Evolutionary conservation across 441 rosid species (phyloP), one percentile per base, ranked within the genome.

Genomic region (Croton setiger): DNA sequence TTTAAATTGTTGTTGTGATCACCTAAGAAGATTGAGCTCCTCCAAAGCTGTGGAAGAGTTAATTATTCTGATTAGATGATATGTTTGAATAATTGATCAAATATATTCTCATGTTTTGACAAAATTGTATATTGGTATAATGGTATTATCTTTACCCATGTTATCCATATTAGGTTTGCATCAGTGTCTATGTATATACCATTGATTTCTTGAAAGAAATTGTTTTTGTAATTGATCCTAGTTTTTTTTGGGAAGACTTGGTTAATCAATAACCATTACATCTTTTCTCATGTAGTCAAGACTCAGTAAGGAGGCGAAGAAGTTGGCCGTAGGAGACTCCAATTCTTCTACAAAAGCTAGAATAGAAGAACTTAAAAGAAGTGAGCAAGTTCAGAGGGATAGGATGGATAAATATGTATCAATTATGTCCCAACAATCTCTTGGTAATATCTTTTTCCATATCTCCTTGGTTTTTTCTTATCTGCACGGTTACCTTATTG

Each of bases 281-380:
- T 4, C 33, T 47, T 54, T 75, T 41, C 31, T 43, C 75, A 31
- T 77, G 53, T 74, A 92, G 99, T 80, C 79, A 94, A 92, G 81
- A 90, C 97, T 2, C 89, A n/a, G 87, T 74, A 83, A 76, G 72
- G 98, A 94, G 80, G 97, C 89, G 8, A 80, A 78, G 66, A 87
- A 88, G 72, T 84, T 92, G 85, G 84, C 85, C 13, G 70, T 72
- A 31, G 80, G 84, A 76, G 97, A 92, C 64, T 77, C 87, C 33
- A 75, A 92, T 60, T 84, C 86, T 71, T 86, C 85, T 20, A 58
- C 76, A 33, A 86, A 85, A 60, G 79, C 84, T 67, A 80, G 86
- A 74, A 66, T 84, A 36, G 83, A 84, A 73, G 83, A 78, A 59
- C 92, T 88, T 72, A 73, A 80, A 79, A 81, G 79, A 71, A 75